These are phyloP conservation scores for Hymenoscyphus repandus DNA, from an alignment of 2,329 filamentous ascomycete genomes.

Conservation along the genomic window DNA sequence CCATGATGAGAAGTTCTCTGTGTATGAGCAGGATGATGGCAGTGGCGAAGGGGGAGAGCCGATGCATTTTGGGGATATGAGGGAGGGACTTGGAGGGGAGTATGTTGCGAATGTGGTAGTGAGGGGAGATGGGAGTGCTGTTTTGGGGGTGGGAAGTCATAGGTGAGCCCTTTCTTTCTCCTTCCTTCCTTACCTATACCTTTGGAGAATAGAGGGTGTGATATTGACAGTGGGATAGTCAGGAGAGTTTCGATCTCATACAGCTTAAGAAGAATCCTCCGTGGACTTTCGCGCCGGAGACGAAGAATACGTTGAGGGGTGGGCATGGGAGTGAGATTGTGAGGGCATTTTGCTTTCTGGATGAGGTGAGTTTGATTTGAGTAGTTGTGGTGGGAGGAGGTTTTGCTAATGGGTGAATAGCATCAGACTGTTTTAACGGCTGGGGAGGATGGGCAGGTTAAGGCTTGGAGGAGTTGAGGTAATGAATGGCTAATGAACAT, in stretches of 20 bases:
- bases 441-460: constrained; percentile 37
- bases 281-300: constrained; percentile 52
- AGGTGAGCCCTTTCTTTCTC: constrained; percentile 44
- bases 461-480: constrained; percentile 33
- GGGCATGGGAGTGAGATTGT: constrained; percentile 62
- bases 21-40: constrained; percentile 63
- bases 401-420: constrained; percentile 15
- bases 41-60: constrained; percentile 44
- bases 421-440: constrained; percentile 33
- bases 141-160: constrained; percentile 61
- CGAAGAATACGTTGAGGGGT: constrained; percentile 53
- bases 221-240: constrained; percentile 33
- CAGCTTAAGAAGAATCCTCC: constrained; percentile 47
- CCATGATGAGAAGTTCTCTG: constrained; percentile 71
- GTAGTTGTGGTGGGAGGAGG: not conserved
- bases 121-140: constrained; percentile 54
- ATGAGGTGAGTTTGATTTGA: constrained; percentile 42
- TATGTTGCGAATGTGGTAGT: constrained; percentile 66
- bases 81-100: constrained; percentile 60
- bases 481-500: not conserved
- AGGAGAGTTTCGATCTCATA: constrained; percentile 53
- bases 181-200: constrained; percentile 9
- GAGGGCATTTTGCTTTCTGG: constrained; percentile 58
- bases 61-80: constrained; percentile 63
- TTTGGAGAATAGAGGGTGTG: not conserved